phyloP scores from a whole-genome alignment of 1,139 yeast genomes.

The Debaryomycetaceae sp. region DNA sequence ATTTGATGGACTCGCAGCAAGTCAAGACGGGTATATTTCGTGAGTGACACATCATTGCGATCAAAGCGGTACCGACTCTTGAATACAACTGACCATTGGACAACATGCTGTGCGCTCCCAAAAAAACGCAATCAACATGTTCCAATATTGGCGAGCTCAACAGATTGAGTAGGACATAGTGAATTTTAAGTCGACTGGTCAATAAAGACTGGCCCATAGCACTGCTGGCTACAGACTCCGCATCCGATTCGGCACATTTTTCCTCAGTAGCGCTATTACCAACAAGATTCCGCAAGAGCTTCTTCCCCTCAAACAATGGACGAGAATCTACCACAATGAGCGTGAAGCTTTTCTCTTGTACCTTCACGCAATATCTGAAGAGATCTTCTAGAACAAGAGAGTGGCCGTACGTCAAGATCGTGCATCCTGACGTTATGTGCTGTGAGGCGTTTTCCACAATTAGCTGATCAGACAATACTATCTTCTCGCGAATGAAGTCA shows the following conservation, averaged over 20 bases:
- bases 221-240: conserved; percentile 2
- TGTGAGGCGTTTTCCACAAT: conserved; percentile 73
- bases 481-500: conserved; percentile 72
- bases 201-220: too few species aligned
- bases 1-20: conserved; percentile 91
- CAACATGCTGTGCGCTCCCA: conserved; percentile 96
- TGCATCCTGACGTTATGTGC: conserved; percentile 69
- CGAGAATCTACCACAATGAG: conserved; percentile 90
- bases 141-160: conserved; percentile 70
- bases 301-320: conserved; percentile 90
- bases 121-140: conserved; percentile 74
- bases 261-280: conserved; percentile 18
- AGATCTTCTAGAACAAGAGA: conserved; percentile 75
- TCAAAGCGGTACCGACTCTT: conserved; percentile 88
- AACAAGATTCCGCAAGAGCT: conserved; percentile 48
- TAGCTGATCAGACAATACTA: conserved; percentile 73
- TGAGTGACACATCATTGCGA: conserved; percentile 84
- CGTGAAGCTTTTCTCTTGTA: conserved; percentile 56
- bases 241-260: conserved; percentile 7
- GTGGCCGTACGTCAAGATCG: conserved; percentile 79
- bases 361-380: conserved; percentile 55
- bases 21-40: conserved; percentile 90
- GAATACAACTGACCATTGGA: conserved; percentile 91
- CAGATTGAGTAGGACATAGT: conserved; percentile 69
- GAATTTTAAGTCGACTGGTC: conserved; percentile 26